Evolutionary conservation across 257 asterid species (phyloP).

Genomic region (Jaltomata sinuosa): DNA sequence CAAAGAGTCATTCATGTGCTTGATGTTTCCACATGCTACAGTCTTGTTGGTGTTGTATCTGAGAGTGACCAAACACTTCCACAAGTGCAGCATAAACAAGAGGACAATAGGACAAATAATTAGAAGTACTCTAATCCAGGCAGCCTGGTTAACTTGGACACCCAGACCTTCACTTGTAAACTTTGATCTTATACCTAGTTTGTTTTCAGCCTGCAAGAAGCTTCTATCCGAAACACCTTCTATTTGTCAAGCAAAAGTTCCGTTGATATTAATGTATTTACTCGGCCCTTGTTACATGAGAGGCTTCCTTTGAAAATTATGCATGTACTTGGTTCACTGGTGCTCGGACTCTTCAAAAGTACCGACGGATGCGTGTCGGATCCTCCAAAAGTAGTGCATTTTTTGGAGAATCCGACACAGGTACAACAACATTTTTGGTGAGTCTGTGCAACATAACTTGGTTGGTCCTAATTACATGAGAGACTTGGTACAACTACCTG

Average conservation of each 20-base stretch:
- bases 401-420: background rate
- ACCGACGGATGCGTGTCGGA: background rate
- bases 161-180: background rate
- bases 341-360: background rate
- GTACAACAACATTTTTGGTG: background rate
- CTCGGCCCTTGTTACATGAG: background rate
- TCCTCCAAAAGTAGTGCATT: background rate
- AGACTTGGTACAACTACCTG: background rate
- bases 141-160: background rate
- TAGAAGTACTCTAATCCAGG: background rate
- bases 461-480: background rate
- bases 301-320: background rate
- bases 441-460: background rate
- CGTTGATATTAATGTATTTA: background rate
- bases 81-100: background rate
- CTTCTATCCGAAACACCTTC: background rate
- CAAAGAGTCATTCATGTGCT: background rate
- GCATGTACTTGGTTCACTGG: background rate
- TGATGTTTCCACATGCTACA: background rate
- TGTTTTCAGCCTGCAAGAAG: background rate
- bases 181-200: background rate
- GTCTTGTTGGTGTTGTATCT: background rate
- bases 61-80: background rate
- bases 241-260: background rate
- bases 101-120: background rate